These are phyloP conservation scores for Cymbopogon flexuosus DNA, from an alignment of 202 grass and related monocot genomes.

Conservation along the genomic window DNA sequence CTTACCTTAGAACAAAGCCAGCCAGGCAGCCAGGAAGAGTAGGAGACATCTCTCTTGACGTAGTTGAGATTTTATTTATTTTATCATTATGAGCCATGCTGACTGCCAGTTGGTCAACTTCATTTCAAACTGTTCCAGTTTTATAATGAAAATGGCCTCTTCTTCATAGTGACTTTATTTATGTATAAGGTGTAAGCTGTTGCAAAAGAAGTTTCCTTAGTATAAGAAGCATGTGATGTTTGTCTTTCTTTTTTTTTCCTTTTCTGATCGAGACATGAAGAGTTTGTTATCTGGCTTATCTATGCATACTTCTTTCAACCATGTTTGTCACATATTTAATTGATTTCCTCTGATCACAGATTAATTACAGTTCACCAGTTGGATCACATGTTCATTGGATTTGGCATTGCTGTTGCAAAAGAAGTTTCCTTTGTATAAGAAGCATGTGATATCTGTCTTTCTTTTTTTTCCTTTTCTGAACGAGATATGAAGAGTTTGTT, in stretches of 20 bases:
- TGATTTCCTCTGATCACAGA: too few relatives aligned
- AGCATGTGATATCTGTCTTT: too few relatives aligned
- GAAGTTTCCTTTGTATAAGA: too few relatives aligned
- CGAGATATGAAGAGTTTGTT: neutral
- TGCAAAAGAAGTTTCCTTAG: neutral
- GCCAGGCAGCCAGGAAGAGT: neutral
- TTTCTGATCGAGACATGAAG: neutral
- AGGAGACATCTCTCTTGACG: neutral
- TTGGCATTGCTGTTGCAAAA: too few relatives aligned
- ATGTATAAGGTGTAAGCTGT: neutral
- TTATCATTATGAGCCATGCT: neutral
- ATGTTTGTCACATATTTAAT: too few relatives aligned
- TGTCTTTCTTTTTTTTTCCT: neutral
- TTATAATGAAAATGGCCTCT: neutral
- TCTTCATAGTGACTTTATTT: neutral
- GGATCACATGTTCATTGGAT: too few relatives aligned
- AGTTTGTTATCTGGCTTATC: too few relatives aligned
- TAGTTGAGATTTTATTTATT: neutral
- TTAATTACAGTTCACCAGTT: too few relatives aligned
- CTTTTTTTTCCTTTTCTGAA: too few relatives aligned
- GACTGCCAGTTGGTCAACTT: constrained; percentile 9
- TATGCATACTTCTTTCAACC: too few relatives aligned
- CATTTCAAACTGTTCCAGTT: constrained; percentile 1
- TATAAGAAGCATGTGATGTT: neutral
- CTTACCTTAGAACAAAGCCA: neutral